Evolutionary conservation across 1,139 yeast species (phyloP), one percentile per base, ranked within the genome.

Genomic region (Saccharomyces hybrid): DNA sequence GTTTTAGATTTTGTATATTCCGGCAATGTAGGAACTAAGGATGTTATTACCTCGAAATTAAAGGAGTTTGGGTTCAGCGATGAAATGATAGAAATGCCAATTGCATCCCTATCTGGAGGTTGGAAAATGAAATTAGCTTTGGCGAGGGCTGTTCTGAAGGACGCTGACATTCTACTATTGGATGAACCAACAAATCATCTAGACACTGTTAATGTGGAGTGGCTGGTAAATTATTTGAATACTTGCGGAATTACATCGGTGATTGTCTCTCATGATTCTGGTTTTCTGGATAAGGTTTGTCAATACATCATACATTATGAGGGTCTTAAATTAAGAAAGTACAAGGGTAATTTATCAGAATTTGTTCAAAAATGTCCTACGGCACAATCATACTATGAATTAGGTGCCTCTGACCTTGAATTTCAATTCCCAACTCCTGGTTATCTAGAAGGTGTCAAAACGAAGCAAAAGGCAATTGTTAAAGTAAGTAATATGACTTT

Each of bases 361-460:
- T 91, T 91, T 76, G 96, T 91, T 74, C 87, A 88, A 86, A 87
- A 86, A 82, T 95, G 95, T 73, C 98, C 98, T 77, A 83, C 96
- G 71, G 98, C 97, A 75, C 87, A 90, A 81, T 85, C 97, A 68
- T 91, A 91, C 85, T 90, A 88, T 80, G 97, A 91, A 79, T 84
- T 91, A 72, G 96, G 96, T 72, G 97, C 97, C 70, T 91, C 98
- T 65, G 96, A 88, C 72, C 77, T 88, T 70, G 95, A 89, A 78
- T 91, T 91, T 85, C 75, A 72, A 65, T 91, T 91, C 96, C 98
- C 98, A 74, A 96, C 86, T 78, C 98, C 98, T 76, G 98, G 98
- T 86, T 90, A 85, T 95, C 85, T 91, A 75, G 97, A 91, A 82
- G 98, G 98, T 86, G 97, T 91, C 71, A 91, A 91, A 88, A 91